phyloP scores from a whole-genome alignment of 306 rosid genomes.

The Cicer pinnatifidum region DNA sequence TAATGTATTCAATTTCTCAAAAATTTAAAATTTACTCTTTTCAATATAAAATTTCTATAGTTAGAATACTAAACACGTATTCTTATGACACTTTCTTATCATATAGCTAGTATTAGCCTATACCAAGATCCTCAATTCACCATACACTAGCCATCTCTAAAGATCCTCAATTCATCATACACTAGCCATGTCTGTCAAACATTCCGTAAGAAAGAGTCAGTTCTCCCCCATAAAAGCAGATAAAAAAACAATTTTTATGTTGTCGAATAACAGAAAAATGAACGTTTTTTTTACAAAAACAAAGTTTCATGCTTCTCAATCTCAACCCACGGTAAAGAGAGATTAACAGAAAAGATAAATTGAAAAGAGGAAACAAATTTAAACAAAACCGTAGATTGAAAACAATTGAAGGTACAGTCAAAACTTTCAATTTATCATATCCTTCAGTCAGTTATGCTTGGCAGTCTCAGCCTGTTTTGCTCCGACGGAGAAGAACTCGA shows the following conservation, averaged over 20 bases:
- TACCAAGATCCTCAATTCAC: background rate
- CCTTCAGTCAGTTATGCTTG: slow-evolving; percentile 50
- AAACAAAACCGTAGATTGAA: slow-evolving; percentile 47
- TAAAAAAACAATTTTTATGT: background rate
- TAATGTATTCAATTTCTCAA: too few species aligned
- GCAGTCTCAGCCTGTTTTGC: slow-evolving; percentile 64
- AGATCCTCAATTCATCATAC: background rate
- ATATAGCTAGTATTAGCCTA: background rate
- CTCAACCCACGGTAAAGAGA: slow-evolving; percentile 44
- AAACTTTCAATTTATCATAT: slow-evolving; percentile 45
- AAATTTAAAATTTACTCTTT: too few species aligned
- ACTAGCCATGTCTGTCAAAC: background rate
- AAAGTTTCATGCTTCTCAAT: slow-evolving; percentile 39
- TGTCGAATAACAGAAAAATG: slow-evolving; percentile 11
- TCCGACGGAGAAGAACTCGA: slow-evolving; percentile 89
- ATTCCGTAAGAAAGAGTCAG: background rate
- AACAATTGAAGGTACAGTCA: slow-evolving; percentile 43
- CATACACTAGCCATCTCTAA: background rate
- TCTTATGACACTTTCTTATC: too few species aligned
- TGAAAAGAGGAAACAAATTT: background rate
- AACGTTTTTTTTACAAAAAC: slow-evolving; percentile 43
- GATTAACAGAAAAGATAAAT: slow-evolving; percentile 17
- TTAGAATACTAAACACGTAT: too few species aligned
- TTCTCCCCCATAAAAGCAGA: background rate
- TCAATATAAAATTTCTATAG: too few species aligned